A percentile compares a stretch with the other conserved stretches of the same genome.
phyloP scores from a whole-genome alignment of 306 rosid genomes.

The Casuarina cunninghamiana region DNA sequence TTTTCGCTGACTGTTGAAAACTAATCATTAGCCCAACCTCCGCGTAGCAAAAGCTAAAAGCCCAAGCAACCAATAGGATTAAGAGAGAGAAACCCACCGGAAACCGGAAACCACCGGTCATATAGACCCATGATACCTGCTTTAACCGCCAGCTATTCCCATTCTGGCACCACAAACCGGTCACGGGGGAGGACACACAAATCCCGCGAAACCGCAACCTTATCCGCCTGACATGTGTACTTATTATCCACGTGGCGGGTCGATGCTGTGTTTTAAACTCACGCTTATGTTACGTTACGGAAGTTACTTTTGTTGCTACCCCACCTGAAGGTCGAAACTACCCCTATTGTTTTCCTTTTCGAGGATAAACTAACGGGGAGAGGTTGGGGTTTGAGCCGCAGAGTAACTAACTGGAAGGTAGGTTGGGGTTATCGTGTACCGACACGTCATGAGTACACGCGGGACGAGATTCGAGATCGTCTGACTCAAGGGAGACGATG shows the following conservation, averaged over 20 bases:
- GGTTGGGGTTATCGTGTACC: slow-evolving; percentile 49
- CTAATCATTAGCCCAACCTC: slow-evolving; percentile 72
- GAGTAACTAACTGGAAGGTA: slow-evolving; percentile 60
- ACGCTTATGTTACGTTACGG: slow-evolving; percentile 18
- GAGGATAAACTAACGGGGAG: slow-evolving; percentile 21
- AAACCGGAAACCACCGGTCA: slow-evolving; percentile 30
- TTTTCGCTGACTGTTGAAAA: slow-evolving; percentile 42
- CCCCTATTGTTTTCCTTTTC: neutral
- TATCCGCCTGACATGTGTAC: slow-evolving; percentile 37
- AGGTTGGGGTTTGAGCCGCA: slow-evolving; percentile 22
- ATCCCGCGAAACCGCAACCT: slow-evolving; percentile 28
- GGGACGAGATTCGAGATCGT: slow-evolving; percentile 19
- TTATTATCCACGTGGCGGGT: slow-evolving; percentile 40
- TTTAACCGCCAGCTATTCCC: slow-evolving; percentile 70
- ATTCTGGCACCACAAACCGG: slow-evolving; percentile 46
- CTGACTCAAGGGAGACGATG: slow-evolving; percentile 2
- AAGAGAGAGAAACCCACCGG: slow-evolving; percentile 21
- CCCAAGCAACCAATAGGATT: slow-evolving; percentile 35
- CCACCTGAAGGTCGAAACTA: slow-evolving; percentile 24
- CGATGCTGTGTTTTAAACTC: slow-evolving; percentile 16
- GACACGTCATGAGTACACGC: slow-evolving; percentile 17
- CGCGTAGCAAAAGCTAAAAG: slow-evolving; percentile 53
- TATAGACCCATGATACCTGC: slow-evolving; percentile 39
- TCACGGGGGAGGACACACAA: slow-evolving; percentile 16
- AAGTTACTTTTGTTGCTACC: slow-evolving; percentile 22